phyloP scores from a whole-genome alignment of 768 basidiomycete species.

The Kwoniella dejecticola region DNA sequence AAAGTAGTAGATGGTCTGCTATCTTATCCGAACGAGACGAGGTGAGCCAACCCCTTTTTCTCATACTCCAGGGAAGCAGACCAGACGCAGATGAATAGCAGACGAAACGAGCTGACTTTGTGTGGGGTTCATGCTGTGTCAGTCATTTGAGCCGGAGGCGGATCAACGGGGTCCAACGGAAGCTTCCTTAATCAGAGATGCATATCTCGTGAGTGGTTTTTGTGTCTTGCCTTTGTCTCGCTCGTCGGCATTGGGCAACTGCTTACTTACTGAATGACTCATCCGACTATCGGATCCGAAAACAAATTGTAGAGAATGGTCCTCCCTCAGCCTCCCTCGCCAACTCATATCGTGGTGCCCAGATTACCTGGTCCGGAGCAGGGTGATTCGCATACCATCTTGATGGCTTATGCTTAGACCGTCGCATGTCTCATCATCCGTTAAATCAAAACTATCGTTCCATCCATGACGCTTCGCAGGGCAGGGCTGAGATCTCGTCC shows the following conservation, averaged over 20 bases:
- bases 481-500: no score
- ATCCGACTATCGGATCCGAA: no score
- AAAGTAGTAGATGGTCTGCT: conserved; percentile 10
- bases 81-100: no score
- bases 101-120: no score
- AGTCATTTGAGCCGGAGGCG: no score
- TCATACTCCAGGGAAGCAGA: no score
- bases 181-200: conserved; percentile 10
- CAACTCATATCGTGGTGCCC: background rate
- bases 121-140: no score
- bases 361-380: conserved; percentile 1
- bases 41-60: background rate
- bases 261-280: no score
- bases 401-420: conserved; percentile 9
- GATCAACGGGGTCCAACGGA: conserved; percentile 1
- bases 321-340: background rate
- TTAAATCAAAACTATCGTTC: no score
- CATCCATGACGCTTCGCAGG: no score
- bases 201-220: conserved; percentile 12
- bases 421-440: background rate
- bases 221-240: no score
- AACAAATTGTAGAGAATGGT: conserved; percentile 17
- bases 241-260: no score
- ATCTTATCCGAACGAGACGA: background rate
- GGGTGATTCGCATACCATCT: conserved; percentile 10